Evolutionary conservation across 83 land plant genomes (phyloP), one percentile per base, ranked within the genome.

Genomic region (Diphasiastrum complanatum): DNA sequence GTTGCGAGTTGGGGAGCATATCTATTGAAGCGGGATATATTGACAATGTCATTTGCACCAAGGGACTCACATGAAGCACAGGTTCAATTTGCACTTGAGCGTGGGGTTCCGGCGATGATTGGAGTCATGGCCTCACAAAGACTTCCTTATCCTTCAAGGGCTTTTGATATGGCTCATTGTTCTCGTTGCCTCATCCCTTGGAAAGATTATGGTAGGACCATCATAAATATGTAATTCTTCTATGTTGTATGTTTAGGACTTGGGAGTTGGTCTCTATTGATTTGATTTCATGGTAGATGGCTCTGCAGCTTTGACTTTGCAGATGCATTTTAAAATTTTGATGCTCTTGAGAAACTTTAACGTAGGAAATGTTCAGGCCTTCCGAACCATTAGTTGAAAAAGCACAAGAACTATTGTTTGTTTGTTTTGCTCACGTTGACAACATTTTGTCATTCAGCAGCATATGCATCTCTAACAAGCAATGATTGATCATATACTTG

Each of bases 41-140:
- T 74, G 20, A 74, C 79, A 32, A 77, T 77, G 78, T 77, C 78
- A 34, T 66, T 76, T 33, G 78, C 79, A 29, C 78, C 79, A 14
- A 50, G 72, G 20, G 79, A 76, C 27, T 32, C 72, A 1, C 58
- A 54, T 28, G 58, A 54, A 54, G 58, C 33, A 5, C 58, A 54
- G 25, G 58, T 54, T 4, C 58, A 72, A 33, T 77, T 77, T 55
- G 79, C 79, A 30, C 32, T 77, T 14, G 79, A 77, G 57, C 71
- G 79, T 4, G 79, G 79, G n/a, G 24, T 77, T 26, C 78, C 78
- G 4, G 79, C 79, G 10, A 77, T 77, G 79, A 52, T 77, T 20
- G 79, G 79, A 8, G 49, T 73, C 33, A 41, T 77, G 67, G 54
- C 72, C 0, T 66, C 79, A 16, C 45, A 54, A 14, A 60, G 72